phyloP scores from a whole-genome alignment of 2,329 filamentous ascomycete genomes.

The Salinomyces thailandicus region DNA sequence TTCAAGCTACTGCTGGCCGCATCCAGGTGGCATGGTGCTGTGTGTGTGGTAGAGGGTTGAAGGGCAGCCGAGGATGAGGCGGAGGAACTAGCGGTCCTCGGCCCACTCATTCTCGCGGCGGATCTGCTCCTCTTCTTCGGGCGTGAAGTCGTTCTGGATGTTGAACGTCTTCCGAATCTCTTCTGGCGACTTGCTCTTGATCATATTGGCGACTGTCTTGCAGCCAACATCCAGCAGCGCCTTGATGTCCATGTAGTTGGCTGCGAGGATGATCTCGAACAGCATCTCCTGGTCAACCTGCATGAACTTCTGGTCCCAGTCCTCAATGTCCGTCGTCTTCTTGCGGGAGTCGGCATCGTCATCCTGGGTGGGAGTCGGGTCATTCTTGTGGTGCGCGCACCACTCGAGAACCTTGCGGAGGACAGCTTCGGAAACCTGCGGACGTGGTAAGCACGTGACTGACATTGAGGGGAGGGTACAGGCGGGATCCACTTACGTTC shows the following conservation, averaged over 20 bases:
- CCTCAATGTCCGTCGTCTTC: slow-evolving; percentile 97
- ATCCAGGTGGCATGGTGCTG: too few relatives aligned
- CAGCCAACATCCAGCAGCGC: slow-evolving; percentile 93
- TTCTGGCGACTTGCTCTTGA: slow-evolving; percentile 99
- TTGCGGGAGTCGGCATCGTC: slow-evolving; percentile 91
- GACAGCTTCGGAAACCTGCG: slow-evolving; percentile 75
- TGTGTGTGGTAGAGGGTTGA: too few relatives aligned
- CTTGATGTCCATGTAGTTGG: slow-evolving; percentile 99
- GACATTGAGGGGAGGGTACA: slow-evolving; percentile 1
- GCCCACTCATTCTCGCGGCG: slow-evolving; percentile 46
- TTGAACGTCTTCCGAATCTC: slow-evolving; percentile 99
- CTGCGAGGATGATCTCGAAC: slow-evolving; percentile 95
- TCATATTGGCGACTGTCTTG: slow-evolving; percentile 99
- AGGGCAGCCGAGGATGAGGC: too few relatives aligned
- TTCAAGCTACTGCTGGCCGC: too few relatives aligned
- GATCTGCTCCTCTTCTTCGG: slow-evolving; percentile 96
- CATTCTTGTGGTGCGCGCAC: slow-evolving; percentile 90
- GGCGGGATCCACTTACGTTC: slow-evolving; percentile 43
- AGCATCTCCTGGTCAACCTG: slow-evolving; percentile 99
- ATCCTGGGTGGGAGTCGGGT: slow-evolving; percentile 70
- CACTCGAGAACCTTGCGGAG: slow-evolving; percentile 95
- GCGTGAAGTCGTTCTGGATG: slow-evolving; percentile 98
- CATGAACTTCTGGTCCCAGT: slow-evolving; percentile 99
- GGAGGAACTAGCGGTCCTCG: slow-evolving; percentile 30
- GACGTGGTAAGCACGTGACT: slow-evolving; percentile 20